phyloP scores from a whole-genome alignment of 495 filamentous ascomycete species.

The Lindgomyces ingoldianus region DNA sequence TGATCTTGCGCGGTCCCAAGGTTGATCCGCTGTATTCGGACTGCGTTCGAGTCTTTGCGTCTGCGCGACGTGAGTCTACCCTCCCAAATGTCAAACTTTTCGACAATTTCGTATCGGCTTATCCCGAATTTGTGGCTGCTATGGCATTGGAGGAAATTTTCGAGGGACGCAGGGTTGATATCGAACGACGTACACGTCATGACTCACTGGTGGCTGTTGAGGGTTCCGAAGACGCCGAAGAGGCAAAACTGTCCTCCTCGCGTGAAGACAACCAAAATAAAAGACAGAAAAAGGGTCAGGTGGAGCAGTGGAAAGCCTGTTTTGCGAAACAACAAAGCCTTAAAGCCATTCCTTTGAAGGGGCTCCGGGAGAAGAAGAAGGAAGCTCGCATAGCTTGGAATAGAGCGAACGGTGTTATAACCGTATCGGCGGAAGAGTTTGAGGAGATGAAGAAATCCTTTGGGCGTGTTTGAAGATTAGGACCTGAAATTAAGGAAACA shows the following conservation, averaged over 20 bases:
- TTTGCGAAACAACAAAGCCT: no score
- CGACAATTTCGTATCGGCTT: background rate
- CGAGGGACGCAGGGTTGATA: background rate
- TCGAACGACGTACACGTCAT: no score
- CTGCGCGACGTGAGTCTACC: background rate
- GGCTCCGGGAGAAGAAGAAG: no score
- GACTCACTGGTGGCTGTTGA: no score
- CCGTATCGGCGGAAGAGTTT: background rate
- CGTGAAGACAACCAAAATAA: background rate
- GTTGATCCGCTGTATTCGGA: background rate
- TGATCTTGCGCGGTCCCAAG: background rate
- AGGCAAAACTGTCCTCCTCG: background rate
- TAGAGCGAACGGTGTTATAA: background rate
- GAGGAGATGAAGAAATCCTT: background rate
- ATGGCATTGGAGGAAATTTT: background rate
- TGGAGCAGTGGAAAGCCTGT: no score
- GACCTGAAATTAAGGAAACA: no score
- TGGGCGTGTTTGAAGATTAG: background rate
- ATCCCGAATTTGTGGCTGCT: background rate
- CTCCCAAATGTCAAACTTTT: background rate
- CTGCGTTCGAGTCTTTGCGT: background rate
- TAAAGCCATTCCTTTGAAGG: no score
- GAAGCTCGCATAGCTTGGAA: background rate
- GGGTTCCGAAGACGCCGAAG: no score
- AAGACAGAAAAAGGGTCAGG: background rate